Base-by-base conservation (phyloP, 2,329 filamentous ascomycete species). In the Hortaea werneckii region DNA sequence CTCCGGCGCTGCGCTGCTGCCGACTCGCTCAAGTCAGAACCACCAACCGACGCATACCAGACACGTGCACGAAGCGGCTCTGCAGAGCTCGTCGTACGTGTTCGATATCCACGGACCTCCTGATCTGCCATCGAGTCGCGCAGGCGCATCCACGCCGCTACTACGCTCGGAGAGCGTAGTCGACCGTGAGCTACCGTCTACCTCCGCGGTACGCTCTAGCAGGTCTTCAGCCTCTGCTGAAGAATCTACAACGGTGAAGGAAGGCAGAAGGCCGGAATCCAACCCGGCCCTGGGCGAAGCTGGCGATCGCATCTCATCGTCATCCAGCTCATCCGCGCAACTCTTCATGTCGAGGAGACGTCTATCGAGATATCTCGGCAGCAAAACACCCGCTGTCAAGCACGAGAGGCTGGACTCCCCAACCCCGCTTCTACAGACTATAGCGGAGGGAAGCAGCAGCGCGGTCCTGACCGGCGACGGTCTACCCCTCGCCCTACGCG, bases 161-260 rank as follows among this genome's bases (percentile, higher is more conserved):
- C 37, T 12, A n/a, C 42, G 13, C 11, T 13, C 8, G 4, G 2
- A 3, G n/a, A 34, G 30, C 29, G 11, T 29, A 37, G 12, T 40
- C n/a, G 20, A 27, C 20, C 6, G 37, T 29, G n/a, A 30, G 44
- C 47, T 53, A 52, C 50, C 53, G 52, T 55, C 50, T 51, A 53
- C 52, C 53, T 59, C 55, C 54, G 55, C 54, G 55, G 52, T 46
- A 45, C 42, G 47, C 27, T 43, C 53, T 29, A 42, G 49, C 42
- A 44, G 50, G 49, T 29, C 47, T 44, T 35, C 26, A 10, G 10
- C 29, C 3, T n/a, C 38, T 9, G 7, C 30, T 29, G 30, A 39
- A n/a, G 35, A 29, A n/a, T 39, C 41, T 34, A 41, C 34, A 34
- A 13, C 39, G 3, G 41, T 32, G 35, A 48, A 50, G 39, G 46